Evolutionary conservation across 371 early-diverging fungal genomes (phyloP).

Genomic region (Apophysomyces ossiformis): DNA sequence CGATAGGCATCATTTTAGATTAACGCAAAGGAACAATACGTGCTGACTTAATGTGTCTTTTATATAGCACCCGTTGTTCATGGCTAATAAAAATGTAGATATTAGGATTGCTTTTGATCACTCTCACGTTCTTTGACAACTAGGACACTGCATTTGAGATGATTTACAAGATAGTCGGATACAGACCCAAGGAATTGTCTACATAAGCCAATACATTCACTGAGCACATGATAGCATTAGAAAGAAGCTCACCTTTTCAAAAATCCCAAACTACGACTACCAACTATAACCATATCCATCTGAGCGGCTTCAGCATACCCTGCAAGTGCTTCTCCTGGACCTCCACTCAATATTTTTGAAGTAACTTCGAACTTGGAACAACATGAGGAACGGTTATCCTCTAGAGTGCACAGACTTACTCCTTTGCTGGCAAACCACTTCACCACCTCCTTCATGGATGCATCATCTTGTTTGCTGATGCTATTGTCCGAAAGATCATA

Average conservation of each 20-base stretch:
- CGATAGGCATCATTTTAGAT: background rate
- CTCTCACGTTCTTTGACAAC: constrained; percentile 19
- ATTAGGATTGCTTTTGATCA: background rate
- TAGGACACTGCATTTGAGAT: constrained; percentile 31
- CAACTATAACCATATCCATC: constrained; percentile 36
- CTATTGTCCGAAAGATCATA: constrained; percentile 24
- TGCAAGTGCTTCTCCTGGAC: constrained; percentile 31
- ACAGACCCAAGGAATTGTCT: constrained; percentile 39
- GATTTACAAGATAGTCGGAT: constrained; percentile 30
- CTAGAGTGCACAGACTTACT: constrained; percentile 22
- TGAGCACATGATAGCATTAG: no score
- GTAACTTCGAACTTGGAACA: constrained; percentile 21
- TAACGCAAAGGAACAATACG: background rate
- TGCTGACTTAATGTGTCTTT: background rate
- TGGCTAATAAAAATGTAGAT: background rate
- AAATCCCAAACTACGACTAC: constrained; percentile 29
- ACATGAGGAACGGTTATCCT: background rate
- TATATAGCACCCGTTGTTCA: background rate
- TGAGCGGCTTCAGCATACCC: constrained; percentile 29
- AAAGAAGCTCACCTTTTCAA: constrained; percentile 28
- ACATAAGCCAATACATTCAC: background rate
- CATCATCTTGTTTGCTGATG: constrained; percentile 25
- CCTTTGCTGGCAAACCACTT: constrained; percentile 27
- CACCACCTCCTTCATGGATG: constrained; percentile 23
- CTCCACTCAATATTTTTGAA: constrained; percentile 27